Conservation (phyloP, 352 stramenopile species). For the Phytophthora aleatoria region DNA sequence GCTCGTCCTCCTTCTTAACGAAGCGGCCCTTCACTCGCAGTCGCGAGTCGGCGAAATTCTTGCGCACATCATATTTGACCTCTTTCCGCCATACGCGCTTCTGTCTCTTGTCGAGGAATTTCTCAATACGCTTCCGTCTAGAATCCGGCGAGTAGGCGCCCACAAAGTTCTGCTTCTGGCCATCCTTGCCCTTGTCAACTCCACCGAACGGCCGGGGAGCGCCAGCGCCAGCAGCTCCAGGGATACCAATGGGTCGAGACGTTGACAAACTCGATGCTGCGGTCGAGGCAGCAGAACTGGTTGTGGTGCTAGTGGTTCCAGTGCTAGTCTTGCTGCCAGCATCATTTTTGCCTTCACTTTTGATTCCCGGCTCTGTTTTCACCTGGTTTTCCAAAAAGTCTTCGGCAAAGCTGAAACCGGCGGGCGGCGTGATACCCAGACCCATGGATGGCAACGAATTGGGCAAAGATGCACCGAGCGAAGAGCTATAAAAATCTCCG, state of each 20-base stretch:
- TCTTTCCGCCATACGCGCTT: constrained; percentile 95
- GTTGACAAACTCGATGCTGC: constrained; percentile 51
- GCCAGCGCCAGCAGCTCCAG: constrained; percentile 49
- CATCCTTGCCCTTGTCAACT: constrained; percentile 59
- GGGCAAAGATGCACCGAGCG: constrained; percentile 79
- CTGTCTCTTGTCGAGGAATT: constrained; percentile 96
- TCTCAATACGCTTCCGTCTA: constrained; percentile 91
- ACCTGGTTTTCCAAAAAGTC: constrained; percentile 85
- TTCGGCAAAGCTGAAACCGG: constrained; percentile 85
- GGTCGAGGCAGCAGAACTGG: constrained; percentile 21
- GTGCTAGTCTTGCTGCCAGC: constrained; percentile 16
- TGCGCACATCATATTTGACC: constrained; percentile 98
- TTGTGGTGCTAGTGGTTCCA: constrained; percentile 2
- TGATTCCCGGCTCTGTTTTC: constrained; percentile 53
- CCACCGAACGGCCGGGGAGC: constrained; percentile 48
- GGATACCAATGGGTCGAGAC: constrained; percentile 83
- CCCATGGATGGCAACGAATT: constrained; percentile 90
- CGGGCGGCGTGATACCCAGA: constrained; percentile 81
- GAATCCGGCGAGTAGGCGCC: constrained; percentile 96
- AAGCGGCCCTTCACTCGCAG: constrained; percentile 97
- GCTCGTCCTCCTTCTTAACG: constrained; percentile 98
- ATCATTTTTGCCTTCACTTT: constrained; percentile 44
- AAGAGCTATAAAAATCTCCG: constrained; percentile 82
- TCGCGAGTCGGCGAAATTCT: constrained; percentile 98
- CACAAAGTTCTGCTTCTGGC: constrained; percentile 87